phyloP scores from a whole-genome alignment of 208 protist genomes.

The Vickermania ingenoplastis region DNA sequence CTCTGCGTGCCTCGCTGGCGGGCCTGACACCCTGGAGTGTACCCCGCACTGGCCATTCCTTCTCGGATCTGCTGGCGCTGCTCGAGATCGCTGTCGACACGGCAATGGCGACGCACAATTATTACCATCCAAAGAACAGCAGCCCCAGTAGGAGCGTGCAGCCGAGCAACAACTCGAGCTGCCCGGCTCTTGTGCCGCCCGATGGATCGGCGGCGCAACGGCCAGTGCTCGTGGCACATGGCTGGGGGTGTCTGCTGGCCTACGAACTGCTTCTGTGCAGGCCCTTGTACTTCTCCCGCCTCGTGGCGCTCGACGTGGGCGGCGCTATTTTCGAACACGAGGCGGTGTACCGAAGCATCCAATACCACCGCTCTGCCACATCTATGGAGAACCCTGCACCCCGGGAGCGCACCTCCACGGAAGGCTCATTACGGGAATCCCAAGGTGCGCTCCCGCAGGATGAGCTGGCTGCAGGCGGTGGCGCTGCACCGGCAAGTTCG shows the following conservation, averaged over 20 bases:
- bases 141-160: neutral
- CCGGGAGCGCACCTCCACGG: neutral
- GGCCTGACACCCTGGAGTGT: neutral
- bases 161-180: neutral
- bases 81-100: conserved; percentile 66
- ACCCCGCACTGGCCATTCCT: conserved; percentile 29
- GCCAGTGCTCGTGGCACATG: conserved; percentile 54
- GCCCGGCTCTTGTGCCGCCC: neutral
- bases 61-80: conserved; percentile 49
- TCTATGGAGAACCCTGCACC: neutral
- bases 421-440: too few relatives aligned
- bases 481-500: too few relatives aligned
- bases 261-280: conserved; percentile 49
- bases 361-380: neutral
- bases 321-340: conserved; percentile 18
- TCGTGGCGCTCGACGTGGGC: conserved; percentile 51
- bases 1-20: neutral
- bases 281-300: conserved; percentile 39
- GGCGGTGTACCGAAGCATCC: neutral
- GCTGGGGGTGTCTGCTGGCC: conserved; percentile 45
- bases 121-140: conserved; percentile 16
- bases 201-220: neutral
- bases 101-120: conserved; percentile 58
- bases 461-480: too few relatives aligned
- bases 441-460: too few relatives aligned